phyloP scores from a whole-genome alignment of 306 rosid genomes.

The Malus fusca region DNA sequence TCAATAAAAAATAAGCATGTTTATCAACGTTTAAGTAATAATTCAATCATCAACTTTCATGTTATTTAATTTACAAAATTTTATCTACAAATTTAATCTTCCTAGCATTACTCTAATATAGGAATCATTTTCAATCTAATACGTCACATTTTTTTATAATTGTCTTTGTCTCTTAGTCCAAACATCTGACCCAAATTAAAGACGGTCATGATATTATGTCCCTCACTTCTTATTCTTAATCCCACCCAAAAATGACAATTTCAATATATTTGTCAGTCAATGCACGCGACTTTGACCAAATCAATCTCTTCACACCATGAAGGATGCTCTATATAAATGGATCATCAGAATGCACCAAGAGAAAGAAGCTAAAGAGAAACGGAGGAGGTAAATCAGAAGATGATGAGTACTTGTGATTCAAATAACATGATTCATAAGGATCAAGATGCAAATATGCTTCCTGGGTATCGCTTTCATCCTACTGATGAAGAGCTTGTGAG shows the following conservation, averaged over 20 bases:
- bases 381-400: neutral
- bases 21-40: no score
- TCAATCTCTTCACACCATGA: neutral
- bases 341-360: neutral
- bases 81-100: no score
- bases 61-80: no score
- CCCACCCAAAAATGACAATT: neutral
- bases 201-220: neutral
- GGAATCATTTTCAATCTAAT: neutral
- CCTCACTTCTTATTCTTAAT: neutral
- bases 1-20: no score
- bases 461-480: slow-evolving; percentile 27
- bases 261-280: neutral
- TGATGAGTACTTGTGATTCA: slow-evolving; percentile 1
- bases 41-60: no score
- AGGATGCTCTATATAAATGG: neutral
- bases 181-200: neutral
- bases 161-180: neutral
- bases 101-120: no score
- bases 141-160: neutral
- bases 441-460: slow-evolving; percentile 3
- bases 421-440: neutral
- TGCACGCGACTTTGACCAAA: neutral
- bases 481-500: slow-evolving; percentile 27
- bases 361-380: neutral